These are phyloP conservation scores for Serendipita vermifera DNA, from an alignment of 768 basidiomycete genomes.

Conservation along the genomic window DNA sequence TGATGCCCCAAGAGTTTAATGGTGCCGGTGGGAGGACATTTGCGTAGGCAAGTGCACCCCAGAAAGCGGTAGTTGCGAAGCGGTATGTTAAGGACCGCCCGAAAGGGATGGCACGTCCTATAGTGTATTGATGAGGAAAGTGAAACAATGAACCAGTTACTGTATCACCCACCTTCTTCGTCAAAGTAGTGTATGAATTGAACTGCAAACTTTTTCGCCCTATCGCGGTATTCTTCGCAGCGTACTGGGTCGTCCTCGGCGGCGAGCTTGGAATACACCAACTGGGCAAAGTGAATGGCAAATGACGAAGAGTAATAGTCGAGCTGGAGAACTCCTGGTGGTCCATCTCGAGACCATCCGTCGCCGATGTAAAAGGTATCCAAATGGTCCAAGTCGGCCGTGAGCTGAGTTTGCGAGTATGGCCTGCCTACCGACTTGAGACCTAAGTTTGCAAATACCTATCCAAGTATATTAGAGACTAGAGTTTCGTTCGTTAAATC, in stretches of 20 bases:
- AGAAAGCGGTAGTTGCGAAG: conserved; percentile 72
- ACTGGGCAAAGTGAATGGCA: conserved; percentile 63
- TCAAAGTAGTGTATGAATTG: conserved; percentile 71
- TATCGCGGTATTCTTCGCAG: conserved; percentile 49
- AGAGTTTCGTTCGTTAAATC: background rate
- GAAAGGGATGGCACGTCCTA: conserved; percentile 63
- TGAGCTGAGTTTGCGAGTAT: conserved; percentile 45
- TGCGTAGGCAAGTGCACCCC: conserved; percentile 61
- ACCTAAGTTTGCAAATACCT: conserved; percentile 68
- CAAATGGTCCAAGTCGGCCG: conserved; percentile 59
- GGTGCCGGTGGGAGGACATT: conserved; percentile 56
- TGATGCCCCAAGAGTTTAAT: conserved; percentile 50
- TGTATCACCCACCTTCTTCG: conserved; percentile 39
- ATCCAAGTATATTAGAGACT: conserved; percentile 5
- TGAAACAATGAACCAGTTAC: conserved; percentile 1
- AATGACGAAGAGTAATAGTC: conserved; percentile 73
- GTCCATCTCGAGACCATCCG: conserved; percentile 68
- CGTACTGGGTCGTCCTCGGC: conserved; percentile 48
- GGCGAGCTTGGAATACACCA: conserved; percentile 55
- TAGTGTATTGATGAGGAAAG: background rate
- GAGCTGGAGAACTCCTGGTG: conserved; percentile 62
- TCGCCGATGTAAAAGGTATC: conserved; percentile 68
- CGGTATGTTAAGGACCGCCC: conserved; percentile 66
- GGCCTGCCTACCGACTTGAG: conserved; percentile 47
- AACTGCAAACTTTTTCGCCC: conserved; percentile 48